Evolutionary conservation across 1,139 yeast species (phyloP).

Genomic region (Saccharomyces hybrid): DNA sequence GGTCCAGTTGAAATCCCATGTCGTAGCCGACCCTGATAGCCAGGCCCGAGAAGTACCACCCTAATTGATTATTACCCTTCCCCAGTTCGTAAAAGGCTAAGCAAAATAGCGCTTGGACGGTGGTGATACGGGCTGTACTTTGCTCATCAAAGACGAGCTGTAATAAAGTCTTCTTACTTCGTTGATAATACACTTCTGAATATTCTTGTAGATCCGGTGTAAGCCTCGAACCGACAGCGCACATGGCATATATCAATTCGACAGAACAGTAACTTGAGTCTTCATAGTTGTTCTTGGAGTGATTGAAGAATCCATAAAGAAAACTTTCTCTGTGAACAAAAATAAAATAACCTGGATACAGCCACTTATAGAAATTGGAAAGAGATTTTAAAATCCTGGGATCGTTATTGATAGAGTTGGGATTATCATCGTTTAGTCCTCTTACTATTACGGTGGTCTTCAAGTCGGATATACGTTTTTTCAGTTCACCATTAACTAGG

Average conservation of each 20-base stretch:
- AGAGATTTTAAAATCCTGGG: constrained; percentile 38
- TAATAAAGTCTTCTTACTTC: constrained; percentile 40
- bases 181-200: constrained; percentile 41
- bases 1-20: constrained; percentile 56
- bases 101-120: constrained; percentile 44
- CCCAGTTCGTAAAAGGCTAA: constrained; percentile 54
- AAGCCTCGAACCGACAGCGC: constrained; percentile 53
- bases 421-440: constrained; percentile 32
- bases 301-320: constrained; percentile 46
- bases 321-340: constrained; percentile 62
- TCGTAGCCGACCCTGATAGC: constrained; percentile 61
- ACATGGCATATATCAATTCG: constrained; percentile 46
- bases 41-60: constrained; percentile 59
- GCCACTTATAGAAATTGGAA: constrained; percentile 54
- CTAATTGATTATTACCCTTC: constrained; percentile 48
- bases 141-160: constrained; percentile 34
- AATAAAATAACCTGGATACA: constrained; percentile 56
- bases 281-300: constrained; percentile 27
- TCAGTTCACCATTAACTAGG: not conserved
- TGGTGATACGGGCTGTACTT: constrained; percentile 26
- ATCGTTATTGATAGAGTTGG: constrained; percentile 23
- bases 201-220: constrained; percentile 35
- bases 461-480: constrained; percentile 27
- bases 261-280: constrained; percentile 42
- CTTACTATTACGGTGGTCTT: constrained; percentile 29